A percentile compares a stretch with the other conserved stretches of the same genome.
Conservation (phyloP, 164 flowering plant genomes). For the Brasenia schreberi region DNA sequence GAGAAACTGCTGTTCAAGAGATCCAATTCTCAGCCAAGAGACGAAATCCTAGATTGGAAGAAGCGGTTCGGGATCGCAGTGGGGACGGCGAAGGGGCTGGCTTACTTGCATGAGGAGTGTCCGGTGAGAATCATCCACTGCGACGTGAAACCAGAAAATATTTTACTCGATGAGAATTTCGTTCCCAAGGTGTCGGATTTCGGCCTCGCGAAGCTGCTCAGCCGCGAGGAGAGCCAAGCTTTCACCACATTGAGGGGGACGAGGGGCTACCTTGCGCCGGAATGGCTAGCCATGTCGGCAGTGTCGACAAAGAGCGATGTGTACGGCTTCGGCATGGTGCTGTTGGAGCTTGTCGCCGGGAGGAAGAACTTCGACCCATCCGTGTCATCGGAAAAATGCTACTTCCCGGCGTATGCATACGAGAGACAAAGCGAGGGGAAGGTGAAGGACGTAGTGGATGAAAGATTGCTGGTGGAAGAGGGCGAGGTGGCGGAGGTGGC, state of each 20-base stretch:
- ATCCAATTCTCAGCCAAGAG: not conserved
- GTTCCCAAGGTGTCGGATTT: not conserved
- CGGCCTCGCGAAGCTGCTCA: not conserved
- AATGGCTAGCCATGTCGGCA: not conserved
- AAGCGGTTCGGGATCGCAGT: not conserved
- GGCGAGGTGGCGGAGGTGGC: not conserved
- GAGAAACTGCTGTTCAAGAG: slow-evolving; percentile 5
- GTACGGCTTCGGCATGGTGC: not conserved
- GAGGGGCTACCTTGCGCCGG: slow-evolving; percentile 1
- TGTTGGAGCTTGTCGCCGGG: not conserved
- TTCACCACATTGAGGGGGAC: slow-evolving; percentile 1
- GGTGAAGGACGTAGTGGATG: not conserved
- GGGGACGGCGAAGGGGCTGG: not conserved
- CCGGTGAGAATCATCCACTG: not conserved
- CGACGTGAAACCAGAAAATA: slow-evolving; percentile 1
- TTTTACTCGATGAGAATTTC: not conserved
- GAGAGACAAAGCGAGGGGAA: not conserved
- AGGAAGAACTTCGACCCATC: slow-evolving; percentile 1
- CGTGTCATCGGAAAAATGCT: not conserved
- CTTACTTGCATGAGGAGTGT: not conserved
- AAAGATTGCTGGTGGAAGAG: not conserved
- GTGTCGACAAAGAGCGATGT: not conserved
- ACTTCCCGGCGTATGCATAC: not conserved
- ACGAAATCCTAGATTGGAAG: not conserved
- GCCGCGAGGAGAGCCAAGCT: not conserved